Conservation (phyloP, 139 green algal genomes). For the Chlamydomonas applanata region DNA sequence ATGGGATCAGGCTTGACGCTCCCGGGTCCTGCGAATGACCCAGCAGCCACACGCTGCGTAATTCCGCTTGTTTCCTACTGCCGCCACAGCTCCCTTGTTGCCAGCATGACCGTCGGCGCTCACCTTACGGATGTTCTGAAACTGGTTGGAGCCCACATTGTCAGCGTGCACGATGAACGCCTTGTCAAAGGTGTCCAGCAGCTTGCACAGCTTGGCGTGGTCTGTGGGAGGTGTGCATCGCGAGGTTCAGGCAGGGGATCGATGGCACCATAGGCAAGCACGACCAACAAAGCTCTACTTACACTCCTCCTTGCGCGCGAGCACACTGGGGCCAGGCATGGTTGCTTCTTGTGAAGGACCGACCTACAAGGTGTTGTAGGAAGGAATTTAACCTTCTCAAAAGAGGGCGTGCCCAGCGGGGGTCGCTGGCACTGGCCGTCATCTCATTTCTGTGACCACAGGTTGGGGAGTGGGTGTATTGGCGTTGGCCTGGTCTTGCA, state of each 20-base stretch:
- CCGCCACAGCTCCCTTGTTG: background rate
- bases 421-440: no score
- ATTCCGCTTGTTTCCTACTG: background rate
- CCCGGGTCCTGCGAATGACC: background rate
- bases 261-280: background rate
- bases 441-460: no score
- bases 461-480: no score
- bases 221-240: constrained; percentile 55
- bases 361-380: no score
- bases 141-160: constrained; percentile 99
- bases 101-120: constrained; percentile 1
- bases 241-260: background rate
- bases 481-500: no score
- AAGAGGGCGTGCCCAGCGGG: no score
- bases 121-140: constrained; percentile 94
- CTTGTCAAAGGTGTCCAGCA: constrained; percentile 81
- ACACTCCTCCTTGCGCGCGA: constrained; percentile 76
- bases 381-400: no score
- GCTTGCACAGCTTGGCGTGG: constrained; percentile 74
- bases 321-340: constrained; percentile 68
- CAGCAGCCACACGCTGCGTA: background rate
- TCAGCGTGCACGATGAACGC: constrained; percentile 95
- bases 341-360: constrained; percentile 20
- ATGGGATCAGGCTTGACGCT: no score
- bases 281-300: constrained; percentile 8